Evolutionary conservation across 192 early-diverging fungal species (phyloP).

Genomic region (Dissophora ornata): DNA sequence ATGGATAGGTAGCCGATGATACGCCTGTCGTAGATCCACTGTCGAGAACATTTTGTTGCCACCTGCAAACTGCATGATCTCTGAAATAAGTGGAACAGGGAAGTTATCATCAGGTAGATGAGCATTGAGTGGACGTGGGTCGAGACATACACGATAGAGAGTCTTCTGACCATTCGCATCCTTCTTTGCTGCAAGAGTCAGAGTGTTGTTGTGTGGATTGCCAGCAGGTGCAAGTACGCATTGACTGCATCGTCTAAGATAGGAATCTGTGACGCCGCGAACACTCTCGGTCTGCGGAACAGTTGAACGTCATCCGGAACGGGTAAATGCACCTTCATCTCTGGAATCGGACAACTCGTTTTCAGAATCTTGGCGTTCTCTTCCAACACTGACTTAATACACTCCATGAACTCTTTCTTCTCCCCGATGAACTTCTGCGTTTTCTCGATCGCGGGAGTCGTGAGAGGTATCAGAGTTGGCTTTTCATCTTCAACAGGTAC

Average conservation of each 20-base stretch:
- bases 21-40: constrained; percentile 5
- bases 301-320: constrained; percentile 14
- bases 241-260: constrained; percentile 3
- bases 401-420: background rate
- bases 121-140: constrained; percentile 19
- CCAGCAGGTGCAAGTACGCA: constrained; percentile 8
- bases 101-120: constrained; percentile 17
- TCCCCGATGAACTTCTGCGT: background rate
- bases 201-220: constrained; percentile 16
- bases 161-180: constrained; percentile 12
- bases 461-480: constrained; percentile 5
- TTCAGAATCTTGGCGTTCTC: background rate
- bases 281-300: background rate
- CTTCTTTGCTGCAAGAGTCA: constrained; percentile 23
- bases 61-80: constrained; percentile 4
- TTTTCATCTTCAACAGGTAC: constrained; percentile 3
- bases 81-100: constrained; percentile 10
- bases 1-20: constrained; percentile 14
- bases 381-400: background rate
- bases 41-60: constrained; percentile 8
- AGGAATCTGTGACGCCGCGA: constrained; percentile 9
- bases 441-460: background rate
- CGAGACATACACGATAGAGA: constrained; percentile 9
- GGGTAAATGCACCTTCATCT: constrained; percentile 25
- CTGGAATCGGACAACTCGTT: constrained; percentile 4